Base-by-base conservation (phyloP, 441 rosid genomes). In the Kokia cookei region DNA sequence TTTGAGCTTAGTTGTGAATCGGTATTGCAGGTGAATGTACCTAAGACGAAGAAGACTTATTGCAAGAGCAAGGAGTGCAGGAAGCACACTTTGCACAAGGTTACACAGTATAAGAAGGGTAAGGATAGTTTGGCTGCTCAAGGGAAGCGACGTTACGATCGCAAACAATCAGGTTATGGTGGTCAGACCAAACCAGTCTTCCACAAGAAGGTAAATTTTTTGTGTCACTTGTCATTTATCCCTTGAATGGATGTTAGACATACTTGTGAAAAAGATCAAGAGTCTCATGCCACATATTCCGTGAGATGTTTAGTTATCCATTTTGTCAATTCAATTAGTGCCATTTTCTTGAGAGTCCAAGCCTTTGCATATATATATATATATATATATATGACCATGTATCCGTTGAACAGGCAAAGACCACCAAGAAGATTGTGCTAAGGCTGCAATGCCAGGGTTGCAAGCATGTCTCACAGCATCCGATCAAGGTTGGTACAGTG, bases 81-180 rank as follows among this genome's bases (percentile, higher is more conserved):
- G 45, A 90, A 88, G 85, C 94, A 90, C 85, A 90, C 94, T 27
- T 80, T 90, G 82, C 94, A 88, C 82, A 88, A 90, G 86, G 92
- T 90, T 11, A 90, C 94, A 0, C 92, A 90, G 51, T 90, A 88
- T 79, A 90, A 88, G 82, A 90, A 90, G 81, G 92, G 92, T 0
- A 90, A 90, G 77, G 94, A 88, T 75, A 87, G 89, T 72, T 84
- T 88, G 59, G 86, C 90, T 73, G 91, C 86, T 3, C 91, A 89
- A 27, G 96, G 93, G 35, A 89, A 88, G 71, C 83, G 97, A n/a
- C 91, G 90, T 73, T 88, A 88, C 61, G 94, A 90, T 78, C 87
- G 90, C 7, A 90, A 90, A 26, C 92, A 90, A 65, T 88, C 90
- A 1, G 92, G 91, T 29, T 89, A 86, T 73, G 91, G 90, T 60